Percentiles rank a stretch among this genome's conserved stretches.
Conservation (phyloP, 805 yeast genomes). For the Pichia pseudocactophila region DNA sequence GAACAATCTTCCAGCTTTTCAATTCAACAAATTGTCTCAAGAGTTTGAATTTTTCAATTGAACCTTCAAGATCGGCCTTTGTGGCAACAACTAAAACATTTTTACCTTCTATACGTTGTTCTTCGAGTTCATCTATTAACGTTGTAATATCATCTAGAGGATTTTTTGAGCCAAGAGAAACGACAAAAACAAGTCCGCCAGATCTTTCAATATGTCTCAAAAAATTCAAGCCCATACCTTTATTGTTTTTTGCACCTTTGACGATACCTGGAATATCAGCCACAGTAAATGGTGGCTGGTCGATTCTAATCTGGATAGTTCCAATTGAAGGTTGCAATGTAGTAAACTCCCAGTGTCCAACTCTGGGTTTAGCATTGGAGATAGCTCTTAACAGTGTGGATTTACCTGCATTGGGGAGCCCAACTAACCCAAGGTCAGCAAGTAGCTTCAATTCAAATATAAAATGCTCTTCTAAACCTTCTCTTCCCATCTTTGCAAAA, state of each 20-base stretch:
- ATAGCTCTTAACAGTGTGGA: slow-evolving; percentile 81
- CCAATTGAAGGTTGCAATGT: slow-evolving; percentile 90
- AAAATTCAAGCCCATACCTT: slow-evolving; percentile 91
- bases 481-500: slow-evolving; percentile 75
- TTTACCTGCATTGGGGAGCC: slow-evolving; percentile 95
- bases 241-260: slow-evolving; percentile 74
- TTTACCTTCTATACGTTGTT: slow-evolving; percentile 49
- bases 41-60: slow-evolving; percentile 37
- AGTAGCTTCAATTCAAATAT: slow-evolving; percentile 77
- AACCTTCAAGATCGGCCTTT: slow-evolving; percentile 73
- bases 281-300: slow-evolving; percentile 69
- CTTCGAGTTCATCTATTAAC: slow-evolving; percentile 65
- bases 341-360: slow-evolving; percentile 97
- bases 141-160: slow-evolving; percentile 60
- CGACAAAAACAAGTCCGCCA: slow-evolving; percentile 79
- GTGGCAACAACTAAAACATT: slow-evolving; percentile 75
- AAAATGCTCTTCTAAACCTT: slow-evolving; percentile 55
- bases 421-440: slow-evolving; percentile 92
- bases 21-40: slow-evolving; percentile 38
- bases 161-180: slow-evolving; percentile 58
- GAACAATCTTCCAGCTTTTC: slow-evolving; percentile 60
- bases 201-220: slow-evolving; percentile 88
- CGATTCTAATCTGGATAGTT: slow-evolving; percentile 61
- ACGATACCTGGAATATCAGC: slow-evolving; percentile 98
- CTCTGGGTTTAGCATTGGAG: slow-evolving; percentile 79